These are phyloP conservation scores for Prosopis cineraria DNA, from an alignment of 306 rosid genomes.

Conservation along the genomic window DNA sequence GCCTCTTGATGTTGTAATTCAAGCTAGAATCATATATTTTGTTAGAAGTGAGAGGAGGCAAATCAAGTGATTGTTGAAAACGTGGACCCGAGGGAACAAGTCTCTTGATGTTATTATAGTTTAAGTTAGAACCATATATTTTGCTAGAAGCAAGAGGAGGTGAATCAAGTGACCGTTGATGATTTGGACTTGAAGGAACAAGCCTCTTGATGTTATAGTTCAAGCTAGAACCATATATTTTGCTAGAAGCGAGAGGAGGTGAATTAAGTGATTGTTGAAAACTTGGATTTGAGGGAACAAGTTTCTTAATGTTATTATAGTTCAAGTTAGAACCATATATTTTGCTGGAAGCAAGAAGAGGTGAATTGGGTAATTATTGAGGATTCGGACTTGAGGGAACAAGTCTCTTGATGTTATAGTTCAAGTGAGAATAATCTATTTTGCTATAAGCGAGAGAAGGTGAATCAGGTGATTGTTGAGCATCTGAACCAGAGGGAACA, in stretches of 20 bases:
- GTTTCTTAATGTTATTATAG: not conserved
- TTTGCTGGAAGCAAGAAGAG: too few relatives aligned
- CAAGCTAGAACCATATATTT: not conserved
- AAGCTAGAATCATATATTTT: too few relatives aligned
- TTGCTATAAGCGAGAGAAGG: not conserved
- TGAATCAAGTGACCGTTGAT: not conserved
- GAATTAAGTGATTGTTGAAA: not conserved
- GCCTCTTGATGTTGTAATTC: not conserved
- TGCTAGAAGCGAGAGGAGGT: not conserved
- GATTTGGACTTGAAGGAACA: not conserved
- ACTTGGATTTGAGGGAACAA: not conserved
- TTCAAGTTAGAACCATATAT: too few relatives aligned
- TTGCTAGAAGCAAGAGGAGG: not conserved
- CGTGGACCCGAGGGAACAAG: not conserved
- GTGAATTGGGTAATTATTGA: too few relatives aligned
- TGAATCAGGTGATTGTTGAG: not conserved
- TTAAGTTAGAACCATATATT: not conserved
- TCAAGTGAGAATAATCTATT: not conserved
- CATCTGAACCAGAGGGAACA: not conserved
- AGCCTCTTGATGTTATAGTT: not conserved
- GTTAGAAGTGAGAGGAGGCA: too few relatives aligned
- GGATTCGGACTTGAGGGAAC: not conserved
- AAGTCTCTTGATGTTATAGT: not conserved
- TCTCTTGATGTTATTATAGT: not conserved
- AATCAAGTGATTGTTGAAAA: not conserved